Percentiles rank a stretch among this genome's conserved stretches.
Evolutionary conservation across 257 asterid genomes (phyloP).

Genomic region (Rauvolfia tetraphylla): DNA sequence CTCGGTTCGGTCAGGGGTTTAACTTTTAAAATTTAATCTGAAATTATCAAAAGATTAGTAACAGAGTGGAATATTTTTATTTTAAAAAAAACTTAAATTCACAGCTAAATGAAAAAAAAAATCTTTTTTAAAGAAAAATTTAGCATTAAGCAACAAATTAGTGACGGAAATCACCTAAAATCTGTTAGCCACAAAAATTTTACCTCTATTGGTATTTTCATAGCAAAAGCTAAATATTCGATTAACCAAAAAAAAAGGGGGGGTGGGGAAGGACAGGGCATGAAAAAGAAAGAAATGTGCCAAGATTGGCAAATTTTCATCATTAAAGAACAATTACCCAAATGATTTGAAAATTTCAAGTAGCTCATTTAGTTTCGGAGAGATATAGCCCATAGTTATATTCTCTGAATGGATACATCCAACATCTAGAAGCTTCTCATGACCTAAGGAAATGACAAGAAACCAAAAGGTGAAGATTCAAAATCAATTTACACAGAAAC

Average conservation of each 20-base stretch:
- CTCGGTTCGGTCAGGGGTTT: neutral
- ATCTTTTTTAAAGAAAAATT: neutral
- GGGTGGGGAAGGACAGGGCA: neutral
- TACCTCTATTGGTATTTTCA: neutral
- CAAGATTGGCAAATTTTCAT: conserved; percentile 1
- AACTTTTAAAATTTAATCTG: neutral
- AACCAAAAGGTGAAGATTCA: conserved; percentile 19
- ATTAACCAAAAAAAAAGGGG: conserved; percentile 10
- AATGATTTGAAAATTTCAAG: conserved; percentile 56
- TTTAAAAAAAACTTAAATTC: neutral
- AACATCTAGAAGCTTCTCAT: conserved; percentile 38
- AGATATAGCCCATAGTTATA: conserved; percentile 48
- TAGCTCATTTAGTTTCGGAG: conserved; percentile 70
- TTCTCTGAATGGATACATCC: conserved; percentile 36
- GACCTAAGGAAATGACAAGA: conserved; percentile 43
- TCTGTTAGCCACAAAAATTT: neutral
- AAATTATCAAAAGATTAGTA: neutral
- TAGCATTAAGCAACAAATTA: neutral
- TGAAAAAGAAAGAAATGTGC: neutral
- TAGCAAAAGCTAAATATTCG: neutral
- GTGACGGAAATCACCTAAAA: neutral
- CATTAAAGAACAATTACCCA: conserved; percentile 41
- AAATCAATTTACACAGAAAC: neutral
- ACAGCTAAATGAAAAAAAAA: neutral
- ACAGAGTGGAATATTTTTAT: neutral